Evolutionary conservation across 805 yeast species (phyloP).

Genomic region (Candida endomychidarum): DNA sequence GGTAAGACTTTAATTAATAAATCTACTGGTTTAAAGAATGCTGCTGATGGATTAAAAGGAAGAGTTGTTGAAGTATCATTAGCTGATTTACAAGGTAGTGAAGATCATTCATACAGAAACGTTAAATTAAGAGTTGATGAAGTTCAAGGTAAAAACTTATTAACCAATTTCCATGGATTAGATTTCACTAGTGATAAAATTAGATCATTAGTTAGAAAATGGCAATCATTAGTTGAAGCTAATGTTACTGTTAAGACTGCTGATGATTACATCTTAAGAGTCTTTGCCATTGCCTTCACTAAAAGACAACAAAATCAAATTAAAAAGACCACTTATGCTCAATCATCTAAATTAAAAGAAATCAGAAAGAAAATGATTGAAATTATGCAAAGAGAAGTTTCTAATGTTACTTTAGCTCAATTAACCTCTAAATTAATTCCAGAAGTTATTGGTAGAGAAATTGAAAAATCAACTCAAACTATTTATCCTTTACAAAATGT

Average conservation of each 20-base stretch:
- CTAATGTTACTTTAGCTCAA: conserved; percentile 93
- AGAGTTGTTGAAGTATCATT: conserved; percentile 94
- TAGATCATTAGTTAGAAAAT: conserved; percentile 96
- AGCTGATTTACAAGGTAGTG: conserved; percentile 98
- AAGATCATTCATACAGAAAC: conserved; percentile 98
- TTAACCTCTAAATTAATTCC: conserved; percentile 96
- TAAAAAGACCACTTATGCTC: conserved; percentile 97
- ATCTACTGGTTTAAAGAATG: conserved; percentile 96
- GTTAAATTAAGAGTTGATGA: conserved; percentile 97
- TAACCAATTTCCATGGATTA: conserved; percentile 99
- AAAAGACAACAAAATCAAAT: conserved; percentile 95
- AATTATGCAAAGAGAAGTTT: conserved; percentile 94
- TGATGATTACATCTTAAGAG: conserved; percentile 95
- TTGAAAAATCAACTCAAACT: conserved; percentile 91
- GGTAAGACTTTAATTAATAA: conserved; percentile 99
- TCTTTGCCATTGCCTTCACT: conserved; percentile 98
- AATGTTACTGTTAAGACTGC: conserved; percentile 97
- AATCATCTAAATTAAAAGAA: conserved; percentile 95
- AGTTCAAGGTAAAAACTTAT: conserved; percentile 97
- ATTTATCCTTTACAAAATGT: conserved; percentile 98
- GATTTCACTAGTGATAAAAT: conserved; percentile 98
- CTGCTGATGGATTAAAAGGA: conserved; percentile 97
- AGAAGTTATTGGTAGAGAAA: conserved; percentile 98
- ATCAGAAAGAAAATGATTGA: conserved; percentile 96
- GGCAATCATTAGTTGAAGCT: conserved; percentile 98